Percentiles rank a stretch among this genome's conserved stretches.
phyloP scores from a whole-genome alignment of 1,139 yeast genomes.

The Nakaseomyces kungkrabaensis region DNA sequence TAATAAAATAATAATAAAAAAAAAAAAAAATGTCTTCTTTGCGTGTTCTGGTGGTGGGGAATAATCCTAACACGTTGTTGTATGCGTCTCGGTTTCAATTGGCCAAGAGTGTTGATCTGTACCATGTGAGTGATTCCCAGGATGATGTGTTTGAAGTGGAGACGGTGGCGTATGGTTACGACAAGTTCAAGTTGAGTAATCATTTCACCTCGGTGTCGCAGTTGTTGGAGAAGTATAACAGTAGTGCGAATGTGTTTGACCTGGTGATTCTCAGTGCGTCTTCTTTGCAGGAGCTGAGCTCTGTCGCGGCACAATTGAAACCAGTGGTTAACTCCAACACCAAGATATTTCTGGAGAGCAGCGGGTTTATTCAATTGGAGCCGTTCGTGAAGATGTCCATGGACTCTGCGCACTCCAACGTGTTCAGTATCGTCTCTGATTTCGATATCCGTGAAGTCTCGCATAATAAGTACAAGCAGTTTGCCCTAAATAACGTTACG shows the following conservation, averaged over 20 bases:
- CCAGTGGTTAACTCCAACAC: slow-evolving; percentile 34
- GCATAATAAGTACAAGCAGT: slow-evolving; percentile 27
- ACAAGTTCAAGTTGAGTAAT: slow-evolving; percentile 16
- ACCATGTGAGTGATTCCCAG: slow-evolving; percentile 21
- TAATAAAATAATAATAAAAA: no score
- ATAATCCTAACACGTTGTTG: slow-evolving; percentile 25
- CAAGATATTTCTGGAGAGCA: slow-evolving; percentile 52
- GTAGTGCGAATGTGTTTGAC: slow-evolving; percentile 33
- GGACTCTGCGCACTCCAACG: slow-evolving; percentile 29
- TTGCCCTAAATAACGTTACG: slow-evolving; percentile 17
- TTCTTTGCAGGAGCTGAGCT: slow-evolving; percentile 40
- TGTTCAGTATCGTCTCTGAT: slow-evolving; percentile 57
- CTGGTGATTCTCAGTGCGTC: slow-evolving; percentile 38
- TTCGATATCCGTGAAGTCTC: slow-evolving; percentile 44
- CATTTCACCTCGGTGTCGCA: slow-evolving; percentile 19
- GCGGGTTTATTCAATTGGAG: slow-evolving; percentile 63
- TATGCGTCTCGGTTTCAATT: slow-evolving; percentile 28
- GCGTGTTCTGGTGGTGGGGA: slow-evolving; percentile 25
- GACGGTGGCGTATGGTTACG: slow-evolving; percentile 21
- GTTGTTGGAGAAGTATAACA: slow-evolving; percentile 7
- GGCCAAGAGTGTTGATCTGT: slow-evolving; percentile 27
- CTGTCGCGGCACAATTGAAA: slow-evolving; percentile 31
- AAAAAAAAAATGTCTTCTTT: slow-evolving; percentile 12
- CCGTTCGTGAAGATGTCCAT: slow-evolving; percentile 44
- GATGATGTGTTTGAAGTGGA: slow-evolving; percentile 17